A percentile compares a stretch with the other conserved stretches of the same genome.
phyloP scores from a whole-genome alignment of 208 protist species.

The Leishmania martiniquensis region DNA sequence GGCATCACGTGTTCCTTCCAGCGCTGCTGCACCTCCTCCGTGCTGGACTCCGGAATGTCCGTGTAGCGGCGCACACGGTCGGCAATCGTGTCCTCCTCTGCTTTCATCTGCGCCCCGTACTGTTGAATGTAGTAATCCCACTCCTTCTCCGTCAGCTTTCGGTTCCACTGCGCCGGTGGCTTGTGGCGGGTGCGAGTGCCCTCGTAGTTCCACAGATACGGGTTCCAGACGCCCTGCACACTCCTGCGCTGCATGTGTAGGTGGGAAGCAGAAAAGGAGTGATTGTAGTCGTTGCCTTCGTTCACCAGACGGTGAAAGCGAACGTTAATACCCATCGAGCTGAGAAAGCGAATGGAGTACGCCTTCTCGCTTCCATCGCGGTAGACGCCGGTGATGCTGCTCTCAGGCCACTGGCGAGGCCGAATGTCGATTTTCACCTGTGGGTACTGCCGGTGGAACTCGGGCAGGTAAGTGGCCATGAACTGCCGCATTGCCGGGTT shows the following conservation, averaged over 20 bases:
- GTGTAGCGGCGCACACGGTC: slow-evolving; percentile 54
- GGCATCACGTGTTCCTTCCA: slow-evolving; percentile 79
- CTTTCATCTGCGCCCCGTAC: slow-evolving; percentile 80
- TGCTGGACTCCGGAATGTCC: slow-evolving; percentile 58
- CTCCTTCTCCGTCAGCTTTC: slow-evolving; percentile 75
- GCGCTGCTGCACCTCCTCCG: slow-evolving; percentile 68
- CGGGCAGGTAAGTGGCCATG: slow-evolving; percentile 71
- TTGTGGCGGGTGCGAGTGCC: slow-evolving; percentile 33
- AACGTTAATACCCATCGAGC: slow-evolving; percentile 78
- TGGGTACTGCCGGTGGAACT: slow-evolving; percentile 77
- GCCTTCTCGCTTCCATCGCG: slow-evolving; percentile 78
- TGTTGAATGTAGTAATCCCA: slow-evolving; percentile 79
- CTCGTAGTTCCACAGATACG: slow-evolving; percentile 85
- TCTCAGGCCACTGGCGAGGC: slow-evolving; percentile 76
- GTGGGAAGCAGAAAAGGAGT: slow-evolving; percentile 62
- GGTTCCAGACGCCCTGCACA: slow-evolving; percentile 84
- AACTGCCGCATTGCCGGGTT: slow-evolving; percentile 77
- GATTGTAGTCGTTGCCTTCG: slow-evolving; percentile 73
- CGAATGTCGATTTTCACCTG: slow-evolving; percentile 76
- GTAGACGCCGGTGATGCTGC: slow-evolving; percentile 83
- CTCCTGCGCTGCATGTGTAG: slow-evolving; percentile 68
- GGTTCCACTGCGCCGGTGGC: slow-evolving; percentile 58
- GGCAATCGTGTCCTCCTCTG: slow-evolving; percentile 74
- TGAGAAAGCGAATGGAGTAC: slow-evolving; percentile 55
- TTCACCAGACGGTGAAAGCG: slow-evolving; percentile 78